Base-by-base conservation (phyloP, 2,329 filamentous ascomycete genomes). In the Cordyceps cateniannulata region DNA sequence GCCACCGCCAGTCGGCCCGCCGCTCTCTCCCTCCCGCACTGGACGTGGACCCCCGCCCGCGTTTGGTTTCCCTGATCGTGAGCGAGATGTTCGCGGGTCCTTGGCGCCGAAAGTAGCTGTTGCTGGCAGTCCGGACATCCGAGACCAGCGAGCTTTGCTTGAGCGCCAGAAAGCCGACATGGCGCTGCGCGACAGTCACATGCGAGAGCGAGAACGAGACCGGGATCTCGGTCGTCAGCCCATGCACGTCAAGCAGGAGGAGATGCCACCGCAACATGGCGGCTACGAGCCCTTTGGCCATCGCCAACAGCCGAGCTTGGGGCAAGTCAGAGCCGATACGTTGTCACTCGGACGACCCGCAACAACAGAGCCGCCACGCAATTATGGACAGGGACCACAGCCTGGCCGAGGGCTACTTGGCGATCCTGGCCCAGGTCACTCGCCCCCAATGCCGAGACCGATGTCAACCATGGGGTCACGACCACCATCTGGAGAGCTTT, bases 181-280 rank as follows among this genome's bases (percentile, higher is more conserved):
- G 48, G 68, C 70, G 44, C 57, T 69, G 40, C 69, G 71, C 42
- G 69, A 69, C 40, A 66, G 67, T 3, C 64, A 66, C 32, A 62
- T 65, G 45, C 58, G 65, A 60, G 67, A 71, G 12, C 62, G 66
- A 40, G 66, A 68, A 29, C 64, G 66, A 9, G 68, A 68, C 35
- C 44, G 63, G 12, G 69, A 72, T 45, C 52, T 61, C 16, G 44
- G 20, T 14, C 59, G 53, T 8, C 59, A 38, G 50, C 62, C 71
- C n/a, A 61, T 73, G 61, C 68, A 70, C 16, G 67, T 82, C 52
- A 83, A 83, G 68, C 79, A 82, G 64, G 81, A 84, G 64, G 81
- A 83, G 51, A 65, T 75, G 49, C 68, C 69, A n/a, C 65, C 68
- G 14, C 73, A 72, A 40, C 75, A 74, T 60, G 49, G 49, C 5